Evolutionary conservation across 345 rosid species (phyloP), one percentile per base, ranked within the genome.

Genomic region (Fremontodendron californicum): DNA sequence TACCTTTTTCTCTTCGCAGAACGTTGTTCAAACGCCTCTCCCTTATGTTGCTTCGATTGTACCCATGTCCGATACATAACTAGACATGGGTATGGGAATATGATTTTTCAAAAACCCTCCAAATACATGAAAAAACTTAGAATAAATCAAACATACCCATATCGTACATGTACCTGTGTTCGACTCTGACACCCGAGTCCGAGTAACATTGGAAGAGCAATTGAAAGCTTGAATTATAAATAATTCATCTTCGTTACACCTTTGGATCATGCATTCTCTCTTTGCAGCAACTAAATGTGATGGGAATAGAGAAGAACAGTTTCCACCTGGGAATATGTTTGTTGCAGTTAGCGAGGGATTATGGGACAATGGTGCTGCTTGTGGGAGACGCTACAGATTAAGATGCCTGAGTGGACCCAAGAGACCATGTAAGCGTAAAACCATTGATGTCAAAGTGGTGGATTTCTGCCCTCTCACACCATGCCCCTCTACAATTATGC

Each of bases 331-430:
- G 19, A 80, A 80, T 39, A 19, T 65, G 19, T 85, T 82, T 75
- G 78, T 80, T 0, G 71, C 86, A 0, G 86, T 78, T 46, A 75
- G 84, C 9, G 84, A 86, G 25, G 81, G 79, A 2, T 74, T 86
- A 73, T 84, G 87, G 85, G 84, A 81, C n/a, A 83, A 84, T 7
- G 84, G 82, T 0, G 84, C 85, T 3, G 86, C 88, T 51, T 83
- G 86, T 61, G 84, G 82, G 48, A 68, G 83, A 63, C 72, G 77
- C 0, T 79, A 81, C 55, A 61, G 80, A 48, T 18, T 85, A 71
- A 33, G 83, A 68, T 86, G 88, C 75, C 68, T 78, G 23, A 86
- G 86, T 12, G 85, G 86, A 13, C 63, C 78, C 16, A 63, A 75
- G 5, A 9, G 72, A 55, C 81, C 81, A 0, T 82, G 81, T 74